These are phyloP conservation scores for Dipodascopsis tothii DNA, from an alignment of 805 yeast species.

Conservation along the genomic window DNA sequence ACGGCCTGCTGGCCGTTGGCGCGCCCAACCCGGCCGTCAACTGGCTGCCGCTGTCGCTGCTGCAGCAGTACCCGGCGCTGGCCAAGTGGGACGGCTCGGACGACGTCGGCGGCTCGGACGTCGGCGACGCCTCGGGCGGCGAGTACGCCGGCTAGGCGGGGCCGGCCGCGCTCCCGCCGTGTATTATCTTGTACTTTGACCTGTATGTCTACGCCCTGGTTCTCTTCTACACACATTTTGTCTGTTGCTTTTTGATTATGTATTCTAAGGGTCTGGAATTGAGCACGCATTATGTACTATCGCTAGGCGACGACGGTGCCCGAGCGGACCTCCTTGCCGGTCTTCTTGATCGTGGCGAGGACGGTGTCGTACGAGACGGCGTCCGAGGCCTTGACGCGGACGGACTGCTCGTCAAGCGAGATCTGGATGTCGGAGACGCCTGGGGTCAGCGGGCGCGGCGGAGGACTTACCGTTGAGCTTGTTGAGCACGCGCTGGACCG, in stretches of 20 bases:
- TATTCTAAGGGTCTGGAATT: no score
- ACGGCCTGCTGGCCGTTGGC: background rate
- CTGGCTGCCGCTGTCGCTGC: slow-evolving; percentile 17
- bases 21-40: background rate
- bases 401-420: slow-evolving; percentile 73
- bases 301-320: slow-evolving; percentile 49
- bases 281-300: no score
- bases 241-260: no score
- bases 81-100: slow-evolving; percentile 1
- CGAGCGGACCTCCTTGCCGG: slow-evolving; percentile 74
- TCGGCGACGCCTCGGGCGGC: background rate
- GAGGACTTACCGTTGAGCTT: slow-evolving; percentile 17
- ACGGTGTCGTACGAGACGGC: slow-evolving; percentile 65
- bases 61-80: slow-evolving; percentile 19
- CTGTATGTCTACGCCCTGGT: no score
- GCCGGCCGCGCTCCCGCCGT: no score
- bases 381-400: slow-evolving; percentile 58
- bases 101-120: background rate
- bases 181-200: no score
- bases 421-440: slow-evolving; percentile 71
- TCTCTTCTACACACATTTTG: no score
- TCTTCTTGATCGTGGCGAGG: slow-evolving; percentile 72
- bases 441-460: slow-evolving; percentile 48
- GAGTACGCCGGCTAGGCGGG: background rate
- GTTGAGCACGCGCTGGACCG: slow-evolving; percentile 61